Evolutionary conservation across 1,284 basidiomycete species (phyloP).

Genomic region (Fomes fomentarius): DNA sequence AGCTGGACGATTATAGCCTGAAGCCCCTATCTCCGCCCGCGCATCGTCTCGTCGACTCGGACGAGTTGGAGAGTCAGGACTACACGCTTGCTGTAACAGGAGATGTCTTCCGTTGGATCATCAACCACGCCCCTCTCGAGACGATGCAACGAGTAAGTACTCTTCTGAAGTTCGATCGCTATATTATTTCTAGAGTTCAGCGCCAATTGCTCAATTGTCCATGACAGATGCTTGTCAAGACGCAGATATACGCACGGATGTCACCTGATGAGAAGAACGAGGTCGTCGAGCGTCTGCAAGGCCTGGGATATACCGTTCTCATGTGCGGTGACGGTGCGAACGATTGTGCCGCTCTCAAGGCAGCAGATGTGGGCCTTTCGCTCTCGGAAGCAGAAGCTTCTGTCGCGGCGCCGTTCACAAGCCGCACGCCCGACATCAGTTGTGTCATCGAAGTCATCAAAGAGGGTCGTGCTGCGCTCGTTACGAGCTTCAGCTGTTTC

Average conservation of each 20-base stretch:
- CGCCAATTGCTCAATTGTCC: not conserved
- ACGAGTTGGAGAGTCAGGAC: constrained; percentile 80
- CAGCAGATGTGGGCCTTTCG: constrained; percentile 97
- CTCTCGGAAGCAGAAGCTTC: constrained; percentile 98
- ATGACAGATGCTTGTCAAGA: constrained; percentile 93
- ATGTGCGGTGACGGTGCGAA: constrained; percentile 99
- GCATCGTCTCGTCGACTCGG: constrained; percentile 67
- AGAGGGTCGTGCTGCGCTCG: constrained; percentile 93
- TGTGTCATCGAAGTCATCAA: constrained; percentile 97
- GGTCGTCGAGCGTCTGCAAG: constrained; percentile 92
- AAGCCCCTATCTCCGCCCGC: constrained; percentile 74
- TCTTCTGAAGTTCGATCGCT: not conserved
- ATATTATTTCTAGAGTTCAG: not conserved
- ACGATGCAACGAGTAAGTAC: constrained; percentile 84
- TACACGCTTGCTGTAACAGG: constrained; percentile 94
- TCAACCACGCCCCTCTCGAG: constrained; percentile 93
- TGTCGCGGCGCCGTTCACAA: constrained; percentile 99
- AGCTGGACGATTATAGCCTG: constrained; percentile 88
- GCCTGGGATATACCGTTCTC: constrained; percentile 92
- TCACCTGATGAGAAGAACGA: constrained; percentile 99
- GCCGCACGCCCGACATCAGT: constrained; percentile 91
- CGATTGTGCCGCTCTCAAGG: constrained; percentile 98
- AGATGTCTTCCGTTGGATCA: constrained; percentile 99
- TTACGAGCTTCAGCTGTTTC: constrained; percentile 99
- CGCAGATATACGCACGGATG: constrained; percentile 98